Conservation (phyloP, 1,284 basidiomycete genomes). For the Pterula multifida region DNA sequence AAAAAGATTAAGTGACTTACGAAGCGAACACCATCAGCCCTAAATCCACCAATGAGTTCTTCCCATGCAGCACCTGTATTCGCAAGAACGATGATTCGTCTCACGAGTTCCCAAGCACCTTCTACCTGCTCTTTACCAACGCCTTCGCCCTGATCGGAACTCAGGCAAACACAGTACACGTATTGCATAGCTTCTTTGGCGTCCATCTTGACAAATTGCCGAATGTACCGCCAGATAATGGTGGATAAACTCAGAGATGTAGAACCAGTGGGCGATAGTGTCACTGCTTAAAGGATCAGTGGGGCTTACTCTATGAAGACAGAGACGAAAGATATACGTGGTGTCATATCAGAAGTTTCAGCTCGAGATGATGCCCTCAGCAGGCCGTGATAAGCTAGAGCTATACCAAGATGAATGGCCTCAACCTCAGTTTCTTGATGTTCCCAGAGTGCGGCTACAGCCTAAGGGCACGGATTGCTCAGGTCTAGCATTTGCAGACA, state of each 20-base stretch:
- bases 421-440: slow-evolving; percentile 85
- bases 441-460: slow-evolving; percentile 85
- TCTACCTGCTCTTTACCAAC: slow-evolving; percentile 79
- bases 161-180: slow-evolving; percentile 81
- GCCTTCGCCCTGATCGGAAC: slow-evolving; percentile 58
- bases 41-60: slow-evolving; percentile 83
- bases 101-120: slow-evolving; percentile 77
- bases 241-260: slow-evolving; percentile 76
- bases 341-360: slow-evolving; percentile 74
- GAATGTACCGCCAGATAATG: slow-evolving; percentile 86
- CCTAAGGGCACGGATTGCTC: slow-evolving; percentile 29
- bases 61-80: slow-evolving; percentile 80
- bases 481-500: too few relatives aligned
- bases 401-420: slow-evolving; percentile 90
- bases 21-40: slow-evolving; percentile 80
- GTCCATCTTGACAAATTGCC: slow-evolving; percentile 85
- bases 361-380: slow-evolving; percentile 72
- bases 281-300: slow-evolving; percentile 25
- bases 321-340: slow-evolving; percentile 37
- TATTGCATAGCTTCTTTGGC: slow-evolving; percentile 93
- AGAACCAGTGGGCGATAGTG: slow-evolving; percentile 47
- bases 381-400: slow-evolving; percentile 88
- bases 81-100: slow-evolving; percentile 81
- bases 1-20: slow-evolving; percentile 33
- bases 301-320: background rate